A percentile compares a stretch with the other conserved stretches of the same genome.
Conservation (phyloP, 164 flowering plant species). For the Chloranthus sessilifolius region DNA sequence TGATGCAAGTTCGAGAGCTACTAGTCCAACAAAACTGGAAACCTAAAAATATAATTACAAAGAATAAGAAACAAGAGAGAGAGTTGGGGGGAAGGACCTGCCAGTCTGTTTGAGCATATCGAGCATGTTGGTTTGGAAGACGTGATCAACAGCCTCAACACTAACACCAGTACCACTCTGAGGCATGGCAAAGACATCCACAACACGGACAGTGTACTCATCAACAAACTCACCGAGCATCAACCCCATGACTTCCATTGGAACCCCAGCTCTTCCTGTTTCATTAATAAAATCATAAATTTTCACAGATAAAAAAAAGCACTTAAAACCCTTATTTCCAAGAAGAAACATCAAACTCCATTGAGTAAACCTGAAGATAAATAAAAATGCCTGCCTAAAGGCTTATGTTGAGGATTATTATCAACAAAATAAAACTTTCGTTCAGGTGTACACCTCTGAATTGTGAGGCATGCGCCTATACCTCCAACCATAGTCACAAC, state of each 20-base stretch:
- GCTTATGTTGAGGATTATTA: too few species aligned
- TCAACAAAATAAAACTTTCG: too few species aligned
- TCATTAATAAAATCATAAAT: neutral
- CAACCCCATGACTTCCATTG: conserved; percentile 99
- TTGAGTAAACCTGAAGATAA: neutral
- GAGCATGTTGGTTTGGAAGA: conserved; percentile 98
- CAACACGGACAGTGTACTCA: conserved; percentile 97
- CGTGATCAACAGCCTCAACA: conserved; percentile 98
- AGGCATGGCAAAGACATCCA: conserved; percentile 98
- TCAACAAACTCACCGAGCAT: conserved; percentile 98
- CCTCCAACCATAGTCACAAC: too few species aligned
- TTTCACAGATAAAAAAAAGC: too few species aligned
- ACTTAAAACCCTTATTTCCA: conserved; percentile 15
- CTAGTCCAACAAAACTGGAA: too few species aligned
- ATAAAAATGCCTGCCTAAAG: too few species aligned
- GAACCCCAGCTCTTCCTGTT: conserved; percentile 96
- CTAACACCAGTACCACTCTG: conserved; percentile 99
- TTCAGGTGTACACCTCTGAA: too few species aligned
- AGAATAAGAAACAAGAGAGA: too few species aligned
- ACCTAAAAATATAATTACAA: too few species aligned
- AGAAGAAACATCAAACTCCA: too few species aligned
- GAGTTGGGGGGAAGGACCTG: conserved; percentile 52
- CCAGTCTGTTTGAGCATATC: conserved; percentile 99
- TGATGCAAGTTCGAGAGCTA: too few species aligned
- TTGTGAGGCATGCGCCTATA: too few species aligned